phyloP scores from a whole-genome alignment of 352 stramenopile genomes.

The Phytopythium mirpurense region DNA sequence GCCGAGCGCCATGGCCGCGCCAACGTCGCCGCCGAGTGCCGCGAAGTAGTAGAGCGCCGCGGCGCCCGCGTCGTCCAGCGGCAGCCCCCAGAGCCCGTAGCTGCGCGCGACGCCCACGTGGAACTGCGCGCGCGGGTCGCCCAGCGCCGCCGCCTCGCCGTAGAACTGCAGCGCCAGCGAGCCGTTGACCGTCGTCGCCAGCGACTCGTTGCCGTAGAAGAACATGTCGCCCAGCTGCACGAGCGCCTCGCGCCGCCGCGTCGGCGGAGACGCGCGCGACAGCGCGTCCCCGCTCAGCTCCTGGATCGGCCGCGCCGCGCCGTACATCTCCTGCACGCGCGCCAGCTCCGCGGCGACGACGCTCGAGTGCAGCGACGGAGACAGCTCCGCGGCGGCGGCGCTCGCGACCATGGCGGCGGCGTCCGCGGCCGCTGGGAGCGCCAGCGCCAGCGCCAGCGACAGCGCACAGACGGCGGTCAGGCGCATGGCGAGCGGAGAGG shows the following conservation, averaged over 20 bases:
- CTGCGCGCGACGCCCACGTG: constrained; percentile 79
- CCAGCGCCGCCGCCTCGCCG: constrained; percentile 44
- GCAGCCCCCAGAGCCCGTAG: constrained; percentile 75
- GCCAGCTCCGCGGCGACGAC: constrained; percentile 6
- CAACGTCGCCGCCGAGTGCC: constrained; percentile 54
- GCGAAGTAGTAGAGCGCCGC: constrained; percentile 86
- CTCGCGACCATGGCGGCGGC: neutral
- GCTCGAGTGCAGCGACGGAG: neutral
- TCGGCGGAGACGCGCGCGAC: constrained; percentile 16
- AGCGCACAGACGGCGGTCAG: neutral
- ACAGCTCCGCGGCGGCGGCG: constrained; percentile 1
- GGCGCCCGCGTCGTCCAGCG: constrained; percentile 53
- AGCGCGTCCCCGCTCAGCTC: constrained; percentile 43
- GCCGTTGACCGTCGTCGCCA: constrained; percentile 55
- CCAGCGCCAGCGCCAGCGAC: neutral
- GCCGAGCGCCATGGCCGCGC: constrained; percentile 71
- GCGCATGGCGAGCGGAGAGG: neutral
- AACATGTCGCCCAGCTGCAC: constrained; percentile 70
- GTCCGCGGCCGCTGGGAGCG: neutral
- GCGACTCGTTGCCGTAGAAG: constrained; percentile 72
- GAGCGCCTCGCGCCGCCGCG: constrained; percentile 44
- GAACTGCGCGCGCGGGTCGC: constrained; percentile 72
- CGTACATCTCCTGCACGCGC: constrained; percentile 10
- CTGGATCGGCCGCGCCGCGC: constrained; percentile 9
- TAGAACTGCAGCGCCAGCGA: constrained; percentile 72